A percentile compares a stretch with the other conserved stretches of the same genome.
These are phyloP conservation scores for Wallacemonas rigidus DNA, from an alignment of 208 protist genomes.

Conservation along the genomic window DNA sequence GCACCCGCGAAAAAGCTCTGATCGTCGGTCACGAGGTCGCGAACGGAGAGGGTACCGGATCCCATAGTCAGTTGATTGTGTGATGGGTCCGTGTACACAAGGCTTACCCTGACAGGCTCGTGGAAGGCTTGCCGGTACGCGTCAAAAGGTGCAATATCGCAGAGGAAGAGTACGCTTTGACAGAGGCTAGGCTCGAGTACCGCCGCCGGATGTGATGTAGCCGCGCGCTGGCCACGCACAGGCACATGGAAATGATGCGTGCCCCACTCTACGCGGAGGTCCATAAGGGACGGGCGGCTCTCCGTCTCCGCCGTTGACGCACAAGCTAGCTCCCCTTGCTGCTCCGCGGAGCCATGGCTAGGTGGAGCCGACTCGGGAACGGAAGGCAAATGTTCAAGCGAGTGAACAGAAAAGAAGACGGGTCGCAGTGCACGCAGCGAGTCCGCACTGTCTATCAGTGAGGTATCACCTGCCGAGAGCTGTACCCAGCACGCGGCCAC, in stretches of 20 bases:
- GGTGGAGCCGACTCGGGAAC: constrained; percentile 1
- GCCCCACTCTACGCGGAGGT: constrained; percentile 18
- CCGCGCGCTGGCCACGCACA: background rate
- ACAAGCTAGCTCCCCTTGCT: too few relatives aligned
- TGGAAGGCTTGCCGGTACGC: constrained; percentile 18
- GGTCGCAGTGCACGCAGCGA: background rate
- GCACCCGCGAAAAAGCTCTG: constrained; percentile 43
- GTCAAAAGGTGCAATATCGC: constrained; percentile 24
- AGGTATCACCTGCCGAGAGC: background rate
- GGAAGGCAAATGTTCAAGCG: constrained; percentile 14
- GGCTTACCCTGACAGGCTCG: constrained; percentile 18
- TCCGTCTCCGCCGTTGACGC: background rate
- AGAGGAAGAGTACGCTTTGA: constrained; percentile 18
- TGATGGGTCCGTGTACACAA: constrained; percentile 23
- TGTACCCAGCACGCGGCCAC: constrained; percentile 16
- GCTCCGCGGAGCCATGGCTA: background rate
- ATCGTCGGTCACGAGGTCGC: constrained; percentile 42
- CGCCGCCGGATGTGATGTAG: background rate
- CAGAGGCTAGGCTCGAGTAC: constrained; percentile 8
- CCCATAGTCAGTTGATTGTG: constrained; percentile 39
- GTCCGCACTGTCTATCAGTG: background rate
- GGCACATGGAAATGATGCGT: constrained; percentile 1
- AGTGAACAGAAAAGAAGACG: constrained; percentile 20
- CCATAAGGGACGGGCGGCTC: background rate
- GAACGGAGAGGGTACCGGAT: constrained; percentile 50